Percentiles rank a stretch among this genome's conserved stretches.
Evolutionary conservation across 176 grass and related monocot genomes (phyloP).

Genomic region (Avena eriantha): DNA sequence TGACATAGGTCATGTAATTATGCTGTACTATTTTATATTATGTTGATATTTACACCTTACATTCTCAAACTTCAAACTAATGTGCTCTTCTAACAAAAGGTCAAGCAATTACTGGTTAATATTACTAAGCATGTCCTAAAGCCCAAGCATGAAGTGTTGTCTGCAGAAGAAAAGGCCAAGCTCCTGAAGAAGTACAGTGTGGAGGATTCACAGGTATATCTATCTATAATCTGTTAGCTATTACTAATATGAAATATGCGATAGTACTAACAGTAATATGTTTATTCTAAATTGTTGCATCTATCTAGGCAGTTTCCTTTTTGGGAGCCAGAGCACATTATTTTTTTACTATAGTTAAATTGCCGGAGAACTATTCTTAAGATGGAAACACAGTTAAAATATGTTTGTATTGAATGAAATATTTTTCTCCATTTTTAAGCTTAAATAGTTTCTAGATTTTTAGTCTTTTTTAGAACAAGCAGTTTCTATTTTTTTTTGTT

Average conservation of each 20-base stretch:
- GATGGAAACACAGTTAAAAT: background rate
- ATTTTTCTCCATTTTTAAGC: background rate
- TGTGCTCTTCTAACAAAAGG: conserved; percentile 53
- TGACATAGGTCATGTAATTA: conserved; percentile 2
- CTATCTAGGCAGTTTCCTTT: conserved; percentile 14
- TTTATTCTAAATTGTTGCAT: conserved; percentile 5
- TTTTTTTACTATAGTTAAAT: conserved; percentile 12
- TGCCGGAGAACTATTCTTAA: background rate
- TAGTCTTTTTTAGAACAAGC: background rate
- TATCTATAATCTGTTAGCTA: conserved; percentile 27
- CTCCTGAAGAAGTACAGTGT: conserved; percentile 66
- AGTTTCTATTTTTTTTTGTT: conserved; percentile 3
- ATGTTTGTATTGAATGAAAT: conserved; percentile 17
- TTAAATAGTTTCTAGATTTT: background rate
- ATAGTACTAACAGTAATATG: background rate
- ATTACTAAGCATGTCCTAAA: conserved; percentile 84
- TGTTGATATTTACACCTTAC: conserved; percentile 9
- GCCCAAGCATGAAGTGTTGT: conserved; percentile 75
- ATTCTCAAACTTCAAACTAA: conserved; percentile 22
- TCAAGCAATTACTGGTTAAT: conserved; percentile 89
- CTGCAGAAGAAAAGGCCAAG: conserved; percentile 67
- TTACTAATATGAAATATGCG: conserved; percentile 1
- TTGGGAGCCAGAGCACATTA: background rate
- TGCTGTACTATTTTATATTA: conserved; percentile 29
- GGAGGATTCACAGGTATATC: conserved; percentile 74